A percentile compares a stretch with the other conserved stretches of the same genome.
Conservation (phyloP, 2,329 filamentous ascomycete genomes). For the Hypoxylon sp. region DNA sequence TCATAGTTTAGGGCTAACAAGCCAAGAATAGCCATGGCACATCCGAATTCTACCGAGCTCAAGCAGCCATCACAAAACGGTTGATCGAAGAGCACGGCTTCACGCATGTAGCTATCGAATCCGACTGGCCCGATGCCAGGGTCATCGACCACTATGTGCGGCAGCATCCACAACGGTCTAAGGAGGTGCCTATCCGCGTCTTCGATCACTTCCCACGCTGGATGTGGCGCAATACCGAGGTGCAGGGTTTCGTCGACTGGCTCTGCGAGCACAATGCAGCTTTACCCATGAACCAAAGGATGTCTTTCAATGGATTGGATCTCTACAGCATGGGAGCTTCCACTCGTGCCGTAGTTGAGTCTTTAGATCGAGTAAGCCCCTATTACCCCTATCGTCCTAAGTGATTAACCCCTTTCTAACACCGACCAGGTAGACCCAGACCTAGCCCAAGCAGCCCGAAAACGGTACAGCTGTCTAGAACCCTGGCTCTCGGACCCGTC, state of each 20-base stretch:
- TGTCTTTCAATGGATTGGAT: constrained; percentile 59
- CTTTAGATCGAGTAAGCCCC: constrained; percentile 50
- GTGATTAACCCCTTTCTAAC: not conserved
- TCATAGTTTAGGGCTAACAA: not conserved
- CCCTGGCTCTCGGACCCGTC: constrained; percentile 59
- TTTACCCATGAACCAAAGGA: constrained; percentile 42
- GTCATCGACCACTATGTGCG: constrained; percentile 60
- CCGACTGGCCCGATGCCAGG: constrained; percentile 63
- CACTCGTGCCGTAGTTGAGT: constrained; percentile 47
- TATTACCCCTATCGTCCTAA: not conserved
- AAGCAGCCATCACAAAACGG: constrained; percentile 60
- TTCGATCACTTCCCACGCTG: constrained; percentile 62
- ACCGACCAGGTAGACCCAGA: constrained; percentile 49
- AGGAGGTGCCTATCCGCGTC: constrained; percentile 47
- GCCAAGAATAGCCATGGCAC: constrained; percentile 55
- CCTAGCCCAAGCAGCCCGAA: constrained; percentile 53
- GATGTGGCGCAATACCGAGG: constrained; percentile 64
- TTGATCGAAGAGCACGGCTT: constrained; percentile 60
- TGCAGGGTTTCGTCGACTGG: constrained; percentile 61
- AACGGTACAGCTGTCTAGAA: constrained; percentile 56
- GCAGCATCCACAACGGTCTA: constrained; percentile 47
- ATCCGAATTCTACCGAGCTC: constrained; percentile 62
- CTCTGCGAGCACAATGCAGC: constrained; percentile 54
- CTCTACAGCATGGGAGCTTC: constrained; percentile 43
- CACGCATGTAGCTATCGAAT: constrained; percentile 60